Conservation (phyloP, 495 filamentous ascomycete genomes). For the Hypoxylon fragiforme region DNA sequence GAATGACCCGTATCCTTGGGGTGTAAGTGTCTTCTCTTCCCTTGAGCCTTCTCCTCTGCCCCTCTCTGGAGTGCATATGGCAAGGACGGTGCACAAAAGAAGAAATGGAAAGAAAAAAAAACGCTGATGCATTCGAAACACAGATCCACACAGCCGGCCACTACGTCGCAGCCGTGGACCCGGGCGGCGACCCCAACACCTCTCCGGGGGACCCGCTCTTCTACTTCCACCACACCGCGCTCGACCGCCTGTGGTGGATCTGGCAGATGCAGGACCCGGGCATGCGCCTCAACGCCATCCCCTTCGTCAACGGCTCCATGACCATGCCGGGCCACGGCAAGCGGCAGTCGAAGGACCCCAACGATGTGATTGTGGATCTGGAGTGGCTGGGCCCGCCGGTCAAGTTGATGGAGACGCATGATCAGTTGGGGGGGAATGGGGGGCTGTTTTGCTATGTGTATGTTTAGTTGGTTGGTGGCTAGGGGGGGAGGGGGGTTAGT, state of each 20-base stretch:
- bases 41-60: not conserved
- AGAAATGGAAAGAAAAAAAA: constrained; percentile 17
- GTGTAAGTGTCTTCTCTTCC: constrained; percentile 32
- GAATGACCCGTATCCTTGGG: constrained; percentile 45
- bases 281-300: constrained; percentile 32
- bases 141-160: constrained; percentile 65
- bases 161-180: constrained; percentile 63
- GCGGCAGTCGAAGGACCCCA: constrained; percentile 25
- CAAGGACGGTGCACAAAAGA: not conserved
- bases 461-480: constrained; percentile 25
- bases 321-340: constrained; percentile 24
- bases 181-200: constrained; percentile 58
- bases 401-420: constrained; percentile 41
- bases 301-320: constrained; percentile 16
- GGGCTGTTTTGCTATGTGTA: constrained; percentile 46
- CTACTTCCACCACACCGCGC: constrained; percentile 59
- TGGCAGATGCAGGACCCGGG: constrained; percentile 57
- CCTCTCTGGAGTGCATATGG: not conserved
- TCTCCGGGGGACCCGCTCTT: constrained; percentile 58
- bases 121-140: constrained; percentile 37
- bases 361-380: constrained; percentile 36
- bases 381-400: constrained; percentile 40
- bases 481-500: not conserved
- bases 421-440: constrained; percentile 41
- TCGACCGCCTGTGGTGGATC: constrained; percentile 61